phyloP scores from a whole-genome alignment of 2,329 filamentous ascomycete species.

The Helicocarpus griseus region DNA sequence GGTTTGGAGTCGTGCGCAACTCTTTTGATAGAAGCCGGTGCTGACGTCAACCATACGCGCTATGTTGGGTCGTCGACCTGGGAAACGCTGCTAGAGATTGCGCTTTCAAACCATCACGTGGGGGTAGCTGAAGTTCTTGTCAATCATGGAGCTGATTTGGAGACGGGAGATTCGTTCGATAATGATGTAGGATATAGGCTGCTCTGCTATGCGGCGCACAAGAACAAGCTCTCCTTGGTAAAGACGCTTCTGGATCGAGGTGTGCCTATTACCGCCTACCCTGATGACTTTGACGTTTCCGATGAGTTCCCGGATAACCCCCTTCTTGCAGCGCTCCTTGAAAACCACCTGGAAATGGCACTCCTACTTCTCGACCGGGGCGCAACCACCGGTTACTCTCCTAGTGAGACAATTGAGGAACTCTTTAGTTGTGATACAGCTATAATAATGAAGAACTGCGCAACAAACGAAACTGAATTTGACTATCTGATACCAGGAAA shows the following conservation, averaged over 20 bases:
- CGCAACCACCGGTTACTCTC: no score
- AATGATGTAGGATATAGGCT: neutral
- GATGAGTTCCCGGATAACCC: no score
- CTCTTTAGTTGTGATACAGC: no score
- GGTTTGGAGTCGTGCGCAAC: neutral
- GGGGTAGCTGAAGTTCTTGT: neutral
- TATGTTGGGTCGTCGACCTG: no score
- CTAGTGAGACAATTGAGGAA: no score
- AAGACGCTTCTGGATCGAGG: neutral
- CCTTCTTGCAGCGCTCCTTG: constrained; percentile 23
- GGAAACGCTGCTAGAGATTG: neutral
- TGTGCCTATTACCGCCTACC: neutral
- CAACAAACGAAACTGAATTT: neutral
- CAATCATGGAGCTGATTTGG: neutral
- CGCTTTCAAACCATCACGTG: neutral
- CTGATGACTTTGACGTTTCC: constrained; percentile 15
- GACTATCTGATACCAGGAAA: no score
- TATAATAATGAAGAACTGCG: no score
- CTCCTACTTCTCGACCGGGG: neutral
- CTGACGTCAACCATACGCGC: neutral
- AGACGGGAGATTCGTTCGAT: neutral
- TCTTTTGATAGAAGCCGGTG: neutral
- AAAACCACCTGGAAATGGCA: constrained; percentile 20
- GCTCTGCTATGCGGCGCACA: neutral
- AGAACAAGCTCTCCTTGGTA: neutral